Percentiles rank a stretch among this genome's conserved stretches.
phyloP scores from a whole-genome alignment of 345 rosid genomes.

The Rhizophora apiculata region DNA sequence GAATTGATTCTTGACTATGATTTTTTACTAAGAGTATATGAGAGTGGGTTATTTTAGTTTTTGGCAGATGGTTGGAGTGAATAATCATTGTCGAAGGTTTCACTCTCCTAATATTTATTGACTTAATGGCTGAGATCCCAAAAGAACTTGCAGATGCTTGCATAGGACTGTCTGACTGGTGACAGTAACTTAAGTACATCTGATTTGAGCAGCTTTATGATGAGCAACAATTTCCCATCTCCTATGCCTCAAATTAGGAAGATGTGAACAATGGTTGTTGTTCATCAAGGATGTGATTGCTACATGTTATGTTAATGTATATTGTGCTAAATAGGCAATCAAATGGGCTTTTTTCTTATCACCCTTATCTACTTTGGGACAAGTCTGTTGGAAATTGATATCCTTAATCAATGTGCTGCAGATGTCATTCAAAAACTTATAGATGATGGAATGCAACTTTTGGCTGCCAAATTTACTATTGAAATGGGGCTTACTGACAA shows the following conservation, averaged over 20 bases:
- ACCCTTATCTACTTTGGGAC: not conserved
- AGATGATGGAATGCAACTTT: slow-evolving; percentile 40
- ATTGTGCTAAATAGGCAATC: not conserved
- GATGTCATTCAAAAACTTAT: slow-evolving; percentile 58
- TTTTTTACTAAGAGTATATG: too few relatives aligned
- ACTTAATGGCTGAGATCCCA: too few relatives aligned
- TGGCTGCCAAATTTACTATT: slow-evolving; percentile 56
- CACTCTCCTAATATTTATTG: too few relatives aligned
- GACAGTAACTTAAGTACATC: not conserved
- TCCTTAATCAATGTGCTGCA: slow-evolving; percentile 23
- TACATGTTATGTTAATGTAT: not conserved
- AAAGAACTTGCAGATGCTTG: too few relatives aligned
- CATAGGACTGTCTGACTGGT: too few relatives aligned
- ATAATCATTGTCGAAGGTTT: too few relatives aligned
- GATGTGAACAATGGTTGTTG: not conserved
- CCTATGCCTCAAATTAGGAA: not conserved
- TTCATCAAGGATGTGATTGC: not conserved
- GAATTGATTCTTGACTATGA: too few relatives aligned
- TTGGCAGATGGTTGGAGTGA: too few relatives aligned
- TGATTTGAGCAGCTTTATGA: not conserved
- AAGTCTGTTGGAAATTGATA: slow-evolving; percentile 16
- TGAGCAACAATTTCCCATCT: not conserved
- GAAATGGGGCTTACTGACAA: slow-evolving; percentile 57
- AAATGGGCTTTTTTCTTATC: not conserved
- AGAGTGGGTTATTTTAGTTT: too few relatives aligned